A percentile compares a stretch with the other conserved stretches of the same genome.
These are phyloP conservation scores for Backusella luteola DNA, from an alignment of 192 early-diverging fungal genomes.

Conservation along the genomic window DNA sequence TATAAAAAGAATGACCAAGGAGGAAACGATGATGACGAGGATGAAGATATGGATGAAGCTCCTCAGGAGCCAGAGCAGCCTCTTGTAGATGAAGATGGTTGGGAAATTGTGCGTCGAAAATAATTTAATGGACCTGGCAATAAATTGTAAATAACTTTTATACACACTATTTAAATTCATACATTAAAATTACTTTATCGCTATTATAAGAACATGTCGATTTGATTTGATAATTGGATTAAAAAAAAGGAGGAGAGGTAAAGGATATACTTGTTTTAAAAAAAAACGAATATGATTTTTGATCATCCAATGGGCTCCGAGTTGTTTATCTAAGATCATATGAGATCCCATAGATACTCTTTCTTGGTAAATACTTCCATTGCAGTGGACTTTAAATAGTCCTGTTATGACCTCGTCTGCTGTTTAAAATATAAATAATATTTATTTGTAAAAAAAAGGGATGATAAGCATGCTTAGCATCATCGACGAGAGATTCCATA, in stretches of 20 bases:
- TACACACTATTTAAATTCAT: neutral
- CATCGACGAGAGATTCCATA: neutral
- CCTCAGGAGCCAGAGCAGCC: neutral
- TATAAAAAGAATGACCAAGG: neutral
- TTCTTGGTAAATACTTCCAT: neutral
- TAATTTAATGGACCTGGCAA: slow-evolving; percentile 1
- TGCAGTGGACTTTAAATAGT: neutral
- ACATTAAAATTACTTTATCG: neutral
- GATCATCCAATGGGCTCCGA: neutral
- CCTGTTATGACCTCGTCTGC: neutral
- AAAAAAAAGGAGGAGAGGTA: no score
- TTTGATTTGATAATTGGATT: neutral
- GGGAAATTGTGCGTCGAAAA: slow-evolving; percentile 17
- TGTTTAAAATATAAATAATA: neutral
- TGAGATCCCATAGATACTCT: neutral
- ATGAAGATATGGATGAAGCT: slow-evolving; percentile 19
- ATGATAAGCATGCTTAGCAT: neutral
- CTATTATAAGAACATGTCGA: no score
- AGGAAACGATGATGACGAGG: neutral
- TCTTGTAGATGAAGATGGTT: slow-evolving; percentile 19
- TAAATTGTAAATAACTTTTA: slow-evolving; percentile 5
- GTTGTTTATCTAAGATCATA: neutral
- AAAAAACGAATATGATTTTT: neutral
- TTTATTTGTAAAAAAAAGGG: neutral
- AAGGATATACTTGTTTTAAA: no score